These are phyloP conservation scores for Sequoia sempervirens DNA, from an alignment of 75 land plant species.

Conservation along the genomic window DNA sequence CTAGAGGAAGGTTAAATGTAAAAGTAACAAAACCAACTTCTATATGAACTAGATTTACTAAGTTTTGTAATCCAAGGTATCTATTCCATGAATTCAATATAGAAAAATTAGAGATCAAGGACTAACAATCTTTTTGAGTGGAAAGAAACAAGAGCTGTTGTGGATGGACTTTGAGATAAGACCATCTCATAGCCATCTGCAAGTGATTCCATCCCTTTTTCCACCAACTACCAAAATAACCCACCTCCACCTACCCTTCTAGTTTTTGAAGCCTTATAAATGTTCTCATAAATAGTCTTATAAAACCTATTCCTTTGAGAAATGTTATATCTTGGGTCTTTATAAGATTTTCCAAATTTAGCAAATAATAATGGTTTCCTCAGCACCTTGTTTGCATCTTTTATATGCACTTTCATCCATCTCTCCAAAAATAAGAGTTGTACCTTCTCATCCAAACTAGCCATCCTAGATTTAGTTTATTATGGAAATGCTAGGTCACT, in stretches of 20 bases:
- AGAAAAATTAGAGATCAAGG: too few relatives aligned
- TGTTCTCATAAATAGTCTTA: conserved; percentile 18
- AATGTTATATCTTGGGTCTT: not conserved
- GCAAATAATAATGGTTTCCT: conserved; percentile 43
- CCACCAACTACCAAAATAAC: conserved; percentile 38
- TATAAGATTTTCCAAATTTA: conserved; percentile 45
- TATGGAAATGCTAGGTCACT: not conserved
- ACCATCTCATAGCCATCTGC: too few relatives aligned
- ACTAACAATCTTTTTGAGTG: conserved; percentile 27
- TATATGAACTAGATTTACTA: too few relatives aligned
- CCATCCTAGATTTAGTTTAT: too few relatives aligned
- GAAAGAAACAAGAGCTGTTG: conserved; percentile 41
- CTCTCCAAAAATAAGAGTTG: conserved; percentile 31
- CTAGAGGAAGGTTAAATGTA: too few relatives aligned
- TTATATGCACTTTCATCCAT: conserved; percentile 38
- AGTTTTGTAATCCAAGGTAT: too few relatives aligned
- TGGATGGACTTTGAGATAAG: conserved; percentile 40
- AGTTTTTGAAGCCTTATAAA: conserved; percentile 22
- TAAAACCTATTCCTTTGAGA: conserved; percentile 17
- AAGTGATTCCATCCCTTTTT: conserved; percentile 12
- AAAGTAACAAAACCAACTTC: too few relatives aligned
- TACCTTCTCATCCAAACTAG: conserved; percentile 12
- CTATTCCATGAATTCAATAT: too few relatives aligned
- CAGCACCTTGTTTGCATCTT: conserved; percentile 26
- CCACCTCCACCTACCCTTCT: conserved; percentile 29